Evolutionary conservation across 2,329 filamentous ascomycete species (phyloP).

Genomic region (Ceratocystis ficicola): DNA sequence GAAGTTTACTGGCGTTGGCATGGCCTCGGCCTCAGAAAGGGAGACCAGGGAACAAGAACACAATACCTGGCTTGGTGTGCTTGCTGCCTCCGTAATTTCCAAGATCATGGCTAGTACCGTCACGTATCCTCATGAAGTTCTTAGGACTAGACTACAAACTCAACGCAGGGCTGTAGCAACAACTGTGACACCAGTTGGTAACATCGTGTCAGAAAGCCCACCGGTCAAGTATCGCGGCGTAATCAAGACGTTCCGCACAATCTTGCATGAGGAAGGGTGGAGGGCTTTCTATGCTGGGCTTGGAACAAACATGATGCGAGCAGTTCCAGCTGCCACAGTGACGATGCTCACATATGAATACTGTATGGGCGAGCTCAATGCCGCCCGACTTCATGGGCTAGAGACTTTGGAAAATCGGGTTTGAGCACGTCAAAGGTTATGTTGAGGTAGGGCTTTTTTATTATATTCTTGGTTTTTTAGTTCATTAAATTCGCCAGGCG

Average conservation of each 20-base stretch:
- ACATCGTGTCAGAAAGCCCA: constrained; percentile 26
- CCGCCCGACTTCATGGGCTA: constrained; percentile 15
- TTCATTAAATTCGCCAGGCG: background rate
- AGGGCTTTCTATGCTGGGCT: constrained; percentile 93
- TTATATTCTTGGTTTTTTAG: background rate
- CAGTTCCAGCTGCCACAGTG: constrained; percentile 87
- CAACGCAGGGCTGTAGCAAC: constrained; percentile 59
- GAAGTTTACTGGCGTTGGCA: constrained; percentile 76
- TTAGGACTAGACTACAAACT: constrained; percentile 85
- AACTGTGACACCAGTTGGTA: constrained; percentile 35
- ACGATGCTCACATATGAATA: constrained; percentile 97
- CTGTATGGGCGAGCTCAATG: constrained; percentile 41
- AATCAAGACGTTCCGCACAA: constrained; percentile 68
- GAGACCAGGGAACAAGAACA: constrained; percentile 27
- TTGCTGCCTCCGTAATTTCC: constrained; percentile 80
- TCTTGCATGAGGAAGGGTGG: constrained; percentile 87
- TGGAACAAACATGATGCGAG: constrained; percentile 94
- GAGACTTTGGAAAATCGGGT: constrained; percentile 5
- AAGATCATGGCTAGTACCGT: constrained; percentile 90
- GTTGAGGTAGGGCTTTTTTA: background rate
- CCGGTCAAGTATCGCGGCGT: constrained; percentile 60
- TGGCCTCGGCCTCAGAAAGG: constrained; percentile 54
- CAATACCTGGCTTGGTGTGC: constrained; percentile 65
- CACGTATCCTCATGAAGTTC: constrained; percentile 94
- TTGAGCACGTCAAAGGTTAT: background rate